A percentile compares a stretch with the other conserved stretches of the same genome.
Conservation (phyloP, 1,284 basidiomycete species). For the Moesziomyces parantarcticus region DNA sequence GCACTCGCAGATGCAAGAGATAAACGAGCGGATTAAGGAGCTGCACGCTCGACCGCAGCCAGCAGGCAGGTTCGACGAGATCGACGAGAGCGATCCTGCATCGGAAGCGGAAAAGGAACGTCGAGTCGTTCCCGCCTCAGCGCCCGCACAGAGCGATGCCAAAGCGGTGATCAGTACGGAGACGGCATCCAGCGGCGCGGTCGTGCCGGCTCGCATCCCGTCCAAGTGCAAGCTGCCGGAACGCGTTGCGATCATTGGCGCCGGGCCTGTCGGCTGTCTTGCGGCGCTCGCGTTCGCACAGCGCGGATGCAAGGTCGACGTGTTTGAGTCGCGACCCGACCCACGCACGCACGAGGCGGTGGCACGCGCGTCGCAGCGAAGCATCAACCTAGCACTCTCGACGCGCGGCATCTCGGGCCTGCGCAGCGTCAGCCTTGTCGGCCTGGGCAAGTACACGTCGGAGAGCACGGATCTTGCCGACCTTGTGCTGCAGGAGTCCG, state of each 20-base stretch:
- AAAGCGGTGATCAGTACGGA: not conserved
- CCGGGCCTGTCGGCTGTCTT: conserved; percentile 93
- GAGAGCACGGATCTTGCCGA: conserved; percentile 73
- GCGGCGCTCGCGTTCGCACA: conserved; percentile 86
- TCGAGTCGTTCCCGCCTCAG: not conserved
- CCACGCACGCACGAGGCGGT: conserved; percentile 48
- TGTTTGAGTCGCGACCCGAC: conserved; percentile 87
- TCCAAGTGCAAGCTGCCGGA: conserved; percentile 35
- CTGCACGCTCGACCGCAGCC: conserved; percentile 6
- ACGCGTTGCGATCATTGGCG: conserved; percentile 75
- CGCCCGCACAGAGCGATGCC: not conserved
- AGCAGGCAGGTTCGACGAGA: conserved; percentile 2
- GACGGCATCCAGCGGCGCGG: not conserved
- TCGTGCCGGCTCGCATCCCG: conserved; percentile 6
- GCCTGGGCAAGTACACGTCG: conserved; percentile 19
- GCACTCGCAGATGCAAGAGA: conserved; percentile 9
- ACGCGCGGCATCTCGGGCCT: conserved; percentile 89
- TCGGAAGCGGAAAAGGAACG: not conserved
- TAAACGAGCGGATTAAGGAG: conserved; percentile 14
- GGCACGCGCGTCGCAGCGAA: conserved; percentile 71
- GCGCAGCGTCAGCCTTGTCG: conserved; percentile 72
- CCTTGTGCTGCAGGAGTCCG: conserved; percentile 80
- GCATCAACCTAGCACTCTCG: conserved; percentile 96
- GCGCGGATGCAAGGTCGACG: conserved; percentile 85
- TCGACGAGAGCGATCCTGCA: conserved; percentile 1